Percentiles rank a stretch among this genome's conserved stretches.
phyloP scores from a whole-genome alignment of 768 basidiomycete species.

The Naganishia onofrii region DNA sequence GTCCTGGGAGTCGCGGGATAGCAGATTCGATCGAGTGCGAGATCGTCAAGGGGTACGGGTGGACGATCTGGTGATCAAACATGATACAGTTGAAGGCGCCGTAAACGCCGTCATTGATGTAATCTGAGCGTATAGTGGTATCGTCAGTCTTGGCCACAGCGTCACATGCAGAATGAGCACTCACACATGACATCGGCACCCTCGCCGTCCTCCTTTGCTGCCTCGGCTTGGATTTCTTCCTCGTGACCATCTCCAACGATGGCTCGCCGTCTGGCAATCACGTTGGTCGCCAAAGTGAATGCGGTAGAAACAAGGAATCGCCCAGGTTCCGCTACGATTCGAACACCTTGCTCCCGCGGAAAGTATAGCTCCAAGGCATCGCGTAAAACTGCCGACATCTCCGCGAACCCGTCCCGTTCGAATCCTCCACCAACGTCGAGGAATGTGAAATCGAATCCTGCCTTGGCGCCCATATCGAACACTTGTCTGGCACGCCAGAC shows the following conservation, averaged over 20 bases:
- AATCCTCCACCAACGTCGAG: constrained; percentile 97
- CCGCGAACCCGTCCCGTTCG: constrained; percentile 79
- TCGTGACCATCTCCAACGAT: constrained; percentile 31
- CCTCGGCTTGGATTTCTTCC: constrained; percentile 33
- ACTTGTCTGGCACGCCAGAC: constrained; percentile 74
- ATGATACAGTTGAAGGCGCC: constrained; percentile 69
- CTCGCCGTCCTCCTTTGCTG: constrained; percentile 52
- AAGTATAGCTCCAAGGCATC: constrained; percentile 75
- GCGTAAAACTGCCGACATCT: constrained; percentile 68
- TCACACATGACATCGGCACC: constrained; percentile 78
- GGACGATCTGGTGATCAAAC: constrained; percentile 92
- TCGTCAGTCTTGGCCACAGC: neutral
- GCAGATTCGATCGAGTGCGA: constrained; percentile 32
- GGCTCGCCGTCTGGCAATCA: constrained; percentile 75
- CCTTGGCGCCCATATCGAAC: constrained; percentile 80
- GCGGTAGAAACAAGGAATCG: constrained; percentile 88
- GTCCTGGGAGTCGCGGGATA: constrained; percentile 34
- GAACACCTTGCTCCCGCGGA: constrained; percentile 62
- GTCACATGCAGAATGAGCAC: no score
- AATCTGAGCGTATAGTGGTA: constrained; percentile 62
- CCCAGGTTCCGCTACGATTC: constrained; percentile 93
- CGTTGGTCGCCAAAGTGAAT: constrained; percentile 85
- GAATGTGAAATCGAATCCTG: constrained; percentile 75
- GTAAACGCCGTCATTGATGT: constrained; percentile 99
- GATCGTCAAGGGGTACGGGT: constrained; percentile 64